A percentile compares a stretch with the other conserved stretches of the same genome.
Evolutionary conservation across 345 rosid genomes (phyloP).

Genomic region (Salix udensis): DNA sequence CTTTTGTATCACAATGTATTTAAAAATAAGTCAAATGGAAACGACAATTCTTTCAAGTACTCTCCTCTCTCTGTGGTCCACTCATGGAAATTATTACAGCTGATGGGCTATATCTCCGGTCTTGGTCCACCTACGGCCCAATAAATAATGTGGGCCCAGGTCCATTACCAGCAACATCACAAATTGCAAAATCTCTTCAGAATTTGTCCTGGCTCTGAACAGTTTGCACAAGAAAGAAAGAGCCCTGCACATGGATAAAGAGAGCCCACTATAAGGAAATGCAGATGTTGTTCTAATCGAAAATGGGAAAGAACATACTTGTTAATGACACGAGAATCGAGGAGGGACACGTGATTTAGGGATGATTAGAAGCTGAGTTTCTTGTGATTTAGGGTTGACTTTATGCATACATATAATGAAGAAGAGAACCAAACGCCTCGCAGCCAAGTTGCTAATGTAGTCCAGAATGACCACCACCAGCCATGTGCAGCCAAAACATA

Average conservation of each 20-base stretch:
- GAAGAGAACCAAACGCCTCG: conserved; percentile 1
- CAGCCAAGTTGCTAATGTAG: conserved; percentile 1
- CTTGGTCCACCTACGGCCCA: conserved; percentile 23
- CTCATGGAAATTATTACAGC: conserved; percentile 13
- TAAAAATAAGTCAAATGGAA: conserved; percentile 23
- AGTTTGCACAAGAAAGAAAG: neutral
- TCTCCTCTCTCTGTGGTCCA: neutral
- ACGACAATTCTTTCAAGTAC: neutral
- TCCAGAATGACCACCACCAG: conserved; percentile 1
- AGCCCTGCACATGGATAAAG: conserved; percentile 38
- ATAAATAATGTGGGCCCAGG: conserved; percentile 27
- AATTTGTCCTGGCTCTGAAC: conserved; percentile 18
- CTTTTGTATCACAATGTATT: conserved; percentile 8
- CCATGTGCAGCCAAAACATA: conserved; percentile 17
- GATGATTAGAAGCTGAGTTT: neutral
- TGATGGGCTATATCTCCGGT: conserved; percentile 24
- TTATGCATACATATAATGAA: neutral
- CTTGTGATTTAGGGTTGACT: neutral
- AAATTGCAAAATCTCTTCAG: conserved; percentile 10
- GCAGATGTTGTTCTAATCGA: neutral
- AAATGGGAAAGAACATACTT: neutral
- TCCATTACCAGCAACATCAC: conserved; percentile 20
- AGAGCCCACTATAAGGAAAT: conserved; percentile 25
- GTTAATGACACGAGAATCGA: neutral
- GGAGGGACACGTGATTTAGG: neutral